Conservation (phyloP, 208 protist genomes). For the Trypanosoma caninum region DNA sequence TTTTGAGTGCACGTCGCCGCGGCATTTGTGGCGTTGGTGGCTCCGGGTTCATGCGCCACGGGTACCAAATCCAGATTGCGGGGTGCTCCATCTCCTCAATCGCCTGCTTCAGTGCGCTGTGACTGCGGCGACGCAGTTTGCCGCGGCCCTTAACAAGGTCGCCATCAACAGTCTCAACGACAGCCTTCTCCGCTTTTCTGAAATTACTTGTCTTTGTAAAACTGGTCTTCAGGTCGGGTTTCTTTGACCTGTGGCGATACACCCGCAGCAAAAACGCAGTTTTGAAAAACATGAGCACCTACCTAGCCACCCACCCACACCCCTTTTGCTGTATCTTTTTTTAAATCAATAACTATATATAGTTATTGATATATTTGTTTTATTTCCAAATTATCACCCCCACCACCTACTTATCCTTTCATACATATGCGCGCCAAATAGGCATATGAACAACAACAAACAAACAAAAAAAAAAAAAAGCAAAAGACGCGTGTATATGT, state of each 20-base stretch:
- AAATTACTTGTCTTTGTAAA: conserved; percentile 82
- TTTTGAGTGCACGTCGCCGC: conserved; percentile 84
- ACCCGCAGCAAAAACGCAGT: conserved; percentile 34
- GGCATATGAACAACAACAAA: conserved; percentile 9
- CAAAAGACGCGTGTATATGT: too few species aligned
- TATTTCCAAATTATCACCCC: background rate
- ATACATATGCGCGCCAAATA: too few species aligned
- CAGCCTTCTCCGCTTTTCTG: conserved; percentile 75
- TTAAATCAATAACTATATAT: too few species aligned
- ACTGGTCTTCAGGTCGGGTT: conserved; percentile 66
- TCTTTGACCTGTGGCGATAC: conserved; percentile 59
- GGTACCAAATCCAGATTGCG: conserved; percentile 91
- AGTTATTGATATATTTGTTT: too few species aligned
- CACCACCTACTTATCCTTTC: background rate
- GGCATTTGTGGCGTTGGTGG: conserved; percentile 88
- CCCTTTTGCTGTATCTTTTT: too few species aligned
- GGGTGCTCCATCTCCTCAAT: conserved; percentile 89
- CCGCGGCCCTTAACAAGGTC: conserved; percentile 83
- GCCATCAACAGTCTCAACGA: conserved; percentile 67
- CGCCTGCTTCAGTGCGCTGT: conserved; percentile 77
- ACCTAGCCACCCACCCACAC: too few species aligned
- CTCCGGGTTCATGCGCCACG: conserved; percentile 91
- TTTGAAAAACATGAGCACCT: conserved; percentile 41
- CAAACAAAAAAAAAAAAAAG: background rate
- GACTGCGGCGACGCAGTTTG: conserved; percentile 70